Evolutionary conservation across 2,329 filamentous ascomycete genomes (phyloP), one percentile per base, ranked within the genome.

Genomic region (Ilyonectria robusta): DNA sequence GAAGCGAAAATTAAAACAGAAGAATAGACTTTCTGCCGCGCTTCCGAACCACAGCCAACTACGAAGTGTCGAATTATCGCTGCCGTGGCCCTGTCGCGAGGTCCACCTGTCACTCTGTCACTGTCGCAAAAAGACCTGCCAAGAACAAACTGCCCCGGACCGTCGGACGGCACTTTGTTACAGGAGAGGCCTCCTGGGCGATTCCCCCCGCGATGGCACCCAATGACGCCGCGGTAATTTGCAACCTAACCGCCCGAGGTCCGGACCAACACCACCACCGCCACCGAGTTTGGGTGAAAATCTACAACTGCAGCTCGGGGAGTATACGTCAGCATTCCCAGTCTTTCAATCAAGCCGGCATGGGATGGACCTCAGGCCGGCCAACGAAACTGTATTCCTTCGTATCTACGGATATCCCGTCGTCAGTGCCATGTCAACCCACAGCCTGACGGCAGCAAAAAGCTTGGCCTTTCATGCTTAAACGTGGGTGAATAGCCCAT

Each of bases 141-240:
- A 42, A n/a, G 7, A 8, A n/a, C 40, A 47, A 26, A 21, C 37
- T 17, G 46, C 37, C 33, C n/a, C 23, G 21, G 46, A 60, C 46
- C 40, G 17, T 42, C n/a, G n/a, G 40, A 42, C 15, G 26, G 37
- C 11, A 47, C 29, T n/a, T 33, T 26, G 15, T 7, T 55, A n/a
- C 48, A 44, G 11, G n/a, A 61, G 57, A 60, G 62, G 62, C 62
- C 57, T 65, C 62, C 46, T 53, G 31, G 6, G 21, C 33, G 17
- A 19, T 5, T 19, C 9, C n/a, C 23, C 31, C 50, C 31, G 11
- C 1, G 47, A 6, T 40, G n/a, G 40, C 55, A 29, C 47, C 65
- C 65, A 67, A 67, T 67, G 56, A 67, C 37, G 62, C 21, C 23
- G 7, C 19, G 37, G 44, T 31, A 65, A 61, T 65, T 67, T 57